Evolutionary conservation across 768 basidiomycete species (phyloP).

Genomic region (Auricularia sp.): DNA sequence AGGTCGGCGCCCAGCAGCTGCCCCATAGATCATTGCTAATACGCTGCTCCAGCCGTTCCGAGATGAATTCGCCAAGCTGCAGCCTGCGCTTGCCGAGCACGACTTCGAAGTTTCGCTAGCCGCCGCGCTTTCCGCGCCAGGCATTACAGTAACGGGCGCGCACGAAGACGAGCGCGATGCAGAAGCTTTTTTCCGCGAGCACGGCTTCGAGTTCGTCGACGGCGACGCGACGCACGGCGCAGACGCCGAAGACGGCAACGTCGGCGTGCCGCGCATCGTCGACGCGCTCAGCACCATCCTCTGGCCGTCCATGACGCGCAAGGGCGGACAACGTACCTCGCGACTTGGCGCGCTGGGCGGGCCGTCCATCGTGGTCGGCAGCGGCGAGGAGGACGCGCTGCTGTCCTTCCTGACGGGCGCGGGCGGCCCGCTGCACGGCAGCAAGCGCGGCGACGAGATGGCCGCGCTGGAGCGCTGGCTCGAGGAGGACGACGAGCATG

Average conservation of each 20-base stretch:
- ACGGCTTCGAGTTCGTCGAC: constrained; percentile 74
- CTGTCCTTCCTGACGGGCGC: constrained; percentile 1
- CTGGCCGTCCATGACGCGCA: constrained; percentile 70
- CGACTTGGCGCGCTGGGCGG: not conserved
- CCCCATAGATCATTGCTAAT: not conserved
- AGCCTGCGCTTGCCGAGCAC: constrained; percentile 36
- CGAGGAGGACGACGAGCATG: constrained; percentile 36
- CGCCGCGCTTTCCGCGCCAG: not conserved
- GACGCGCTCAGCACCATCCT: constrained; percentile 80
- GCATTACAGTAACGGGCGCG: not conserved
- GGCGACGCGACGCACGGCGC: constrained; percentile 21
- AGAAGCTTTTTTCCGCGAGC: constrained; percentile 56
- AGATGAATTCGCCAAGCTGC: constrained; percentile 37
- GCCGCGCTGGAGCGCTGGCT: constrained; percentile 55
- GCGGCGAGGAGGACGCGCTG: constrained; percentile 5
- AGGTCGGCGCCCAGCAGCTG: constrained; percentile 32
- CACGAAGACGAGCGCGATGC: constrained; percentile 43
- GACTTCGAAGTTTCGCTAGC: constrained; percentile 68
- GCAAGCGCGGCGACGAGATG: constrained; percentile 30
- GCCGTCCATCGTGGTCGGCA: not conserved
- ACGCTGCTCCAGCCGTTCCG: constrained; percentile 40
- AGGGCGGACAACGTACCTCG: constrained; percentile 8
- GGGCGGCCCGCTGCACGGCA: not conserved
- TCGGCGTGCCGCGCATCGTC: constrained; percentile 54
- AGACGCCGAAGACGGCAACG: constrained; percentile 10